These are phyloP conservation scores for Verticillium zaregamsianum DNA, from an alignment of 2,329 filamentous ascomycete species.

Conservation along the genomic window DNA sequence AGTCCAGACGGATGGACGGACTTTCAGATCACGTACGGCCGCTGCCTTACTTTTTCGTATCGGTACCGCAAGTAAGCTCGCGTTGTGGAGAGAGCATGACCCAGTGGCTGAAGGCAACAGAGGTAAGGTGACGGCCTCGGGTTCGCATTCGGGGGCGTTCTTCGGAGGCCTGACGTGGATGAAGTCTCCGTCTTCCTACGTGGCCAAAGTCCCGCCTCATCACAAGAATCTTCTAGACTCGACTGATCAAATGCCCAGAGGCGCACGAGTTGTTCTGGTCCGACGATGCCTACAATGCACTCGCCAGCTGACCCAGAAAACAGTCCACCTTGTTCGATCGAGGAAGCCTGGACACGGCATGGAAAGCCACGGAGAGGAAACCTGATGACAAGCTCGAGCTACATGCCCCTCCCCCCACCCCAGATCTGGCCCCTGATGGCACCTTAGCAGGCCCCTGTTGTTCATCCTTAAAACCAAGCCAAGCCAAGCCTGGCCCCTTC, in stretches of 20 bases:
- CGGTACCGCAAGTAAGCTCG: too few species aligned
- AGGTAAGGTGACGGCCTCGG: not conserved
- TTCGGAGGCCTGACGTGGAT: not conserved
- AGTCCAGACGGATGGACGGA: not conserved
- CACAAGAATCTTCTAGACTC: not conserved
- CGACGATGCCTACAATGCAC: not conserved
- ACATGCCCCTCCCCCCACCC: not conserved
- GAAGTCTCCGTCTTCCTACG: not conserved
- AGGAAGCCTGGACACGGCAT: not conserved
- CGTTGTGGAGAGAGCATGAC: not conserved
- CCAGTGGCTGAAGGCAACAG: not conserved
- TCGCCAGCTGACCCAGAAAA: not conserved
- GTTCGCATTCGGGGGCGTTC: not conserved
- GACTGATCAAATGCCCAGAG: not conserved
- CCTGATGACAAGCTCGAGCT: not conserved
- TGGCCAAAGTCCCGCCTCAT: not conserved
- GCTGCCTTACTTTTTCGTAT: too few species aligned
- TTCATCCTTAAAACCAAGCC: not conserved
- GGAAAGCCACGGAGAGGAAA: not conserved
- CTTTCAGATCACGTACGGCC: too few species aligned
- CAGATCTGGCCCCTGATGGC: not conserved
- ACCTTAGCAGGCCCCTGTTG: not conserved
- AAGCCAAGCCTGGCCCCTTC: not conserved
- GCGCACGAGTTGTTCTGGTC: not conserved
- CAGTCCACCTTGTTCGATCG: not conserved